phyloP scores from a whole-genome alignment of 371 early-diverging fungal genomes.

The Apophysomyces sp. region DNA sequence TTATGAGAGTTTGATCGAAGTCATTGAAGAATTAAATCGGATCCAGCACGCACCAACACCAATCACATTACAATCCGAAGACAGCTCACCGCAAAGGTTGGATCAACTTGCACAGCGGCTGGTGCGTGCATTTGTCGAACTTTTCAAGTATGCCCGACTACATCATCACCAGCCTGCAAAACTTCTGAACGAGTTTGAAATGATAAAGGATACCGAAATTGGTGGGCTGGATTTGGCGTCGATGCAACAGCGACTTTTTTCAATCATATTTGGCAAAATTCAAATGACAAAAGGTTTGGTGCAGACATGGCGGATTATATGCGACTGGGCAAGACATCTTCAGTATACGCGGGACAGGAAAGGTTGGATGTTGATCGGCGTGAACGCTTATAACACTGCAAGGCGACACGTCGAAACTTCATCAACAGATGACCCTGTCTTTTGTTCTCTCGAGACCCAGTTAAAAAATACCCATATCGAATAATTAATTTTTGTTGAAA shows the following conservation, averaged over 20 bases:
- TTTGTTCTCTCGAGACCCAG: not conserved
- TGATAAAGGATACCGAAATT: slow-evolving; percentile 13
- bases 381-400: slow-evolving; percentile 20
- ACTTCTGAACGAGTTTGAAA: slow-evolving; percentile 7
- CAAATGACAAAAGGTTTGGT: slow-evolving; percentile 29
- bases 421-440: not conserved
- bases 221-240: slow-evolving; percentile 16
- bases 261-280: slow-evolving; percentile 34
- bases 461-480: slow-evolving; percentile 9
- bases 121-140: not conserved
- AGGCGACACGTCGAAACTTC: slow-evolving; percentile 1
- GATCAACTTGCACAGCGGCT: slow-evolving; percentile 2
- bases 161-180: slow-evolving; percentile 8
- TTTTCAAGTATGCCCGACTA: slow-evolving; percentile 11
- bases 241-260: slow-evolving; percentile 20
- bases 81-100: not conserved
- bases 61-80: not conserved
- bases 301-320: slow-evolving; percentile 27
- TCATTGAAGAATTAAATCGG: slow-evolving; percentile 28
- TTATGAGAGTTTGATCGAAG: slow-evolving; percentile 26
- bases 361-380: slow-evolving; percentile 17
- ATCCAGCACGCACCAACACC: slow-evolving; percentile 10
- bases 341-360: slow-evolving; percentile 13
- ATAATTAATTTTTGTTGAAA: not conserved
- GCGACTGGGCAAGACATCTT: slow-evolving; percentile 33